Evolutionary conservation across 2,329 filamentous ascomycete species (phyloP).

Genomic region (Plenodomus tracheiphilus): DNA sequence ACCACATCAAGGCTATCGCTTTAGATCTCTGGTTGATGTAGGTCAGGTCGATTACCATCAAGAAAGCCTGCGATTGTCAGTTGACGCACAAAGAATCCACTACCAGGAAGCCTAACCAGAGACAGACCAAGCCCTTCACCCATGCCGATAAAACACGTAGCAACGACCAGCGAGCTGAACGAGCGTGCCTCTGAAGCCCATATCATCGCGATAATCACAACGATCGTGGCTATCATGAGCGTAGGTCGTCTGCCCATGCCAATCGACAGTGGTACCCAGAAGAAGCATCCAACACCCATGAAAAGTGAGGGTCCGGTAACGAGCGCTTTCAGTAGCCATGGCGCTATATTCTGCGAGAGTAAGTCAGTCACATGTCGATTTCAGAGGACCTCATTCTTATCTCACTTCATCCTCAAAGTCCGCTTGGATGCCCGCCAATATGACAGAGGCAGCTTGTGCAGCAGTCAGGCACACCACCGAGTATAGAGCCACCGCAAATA

Average conservation of each 20-base stretch:
- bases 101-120: slow-evolving; percentile 20
- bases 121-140: slow-evolving; percentile 37
- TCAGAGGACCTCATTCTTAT: neutral
- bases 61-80: slow-evolving; percentile 29
- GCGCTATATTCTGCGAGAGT: slow-evolving; percentile 17
- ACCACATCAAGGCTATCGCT: slow-evolving; percentile 43
- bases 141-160: slow-evolving; percentile 40
- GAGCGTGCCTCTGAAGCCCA: slow-evolving; percentile 28
- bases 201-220: slow-evolving; percentile 32
- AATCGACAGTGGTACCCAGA: slow-evolving; percentile 46
- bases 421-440: slow-evolving; percentile 13
- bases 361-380: neutral
- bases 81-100: neutral
- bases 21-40: slow-evolving; percentile 46
- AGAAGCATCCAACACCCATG: slow-evolving; percentile 42
- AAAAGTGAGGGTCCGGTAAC: slow-evolving; percentile 36
- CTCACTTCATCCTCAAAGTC: slow-evolving; percentile 21
- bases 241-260: slow-evolving; percentile 45
- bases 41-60: slow-evolving; percentile 46
- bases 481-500: slow-evolving; percentile 19
- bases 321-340: slow-evolving; percentile 31
- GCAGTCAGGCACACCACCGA: slow-evolving; percentile 18
- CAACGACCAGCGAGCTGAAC: slow-evolving; percentile 34
- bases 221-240: slow-evolving; percentile 33
- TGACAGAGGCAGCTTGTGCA: slow-evolving; percentile 22